These are phyloP conservation scores for Flaveria ramosissima DNA, from an alignment of 129 eudicot species.

Conservation along the genomic window DNA sequence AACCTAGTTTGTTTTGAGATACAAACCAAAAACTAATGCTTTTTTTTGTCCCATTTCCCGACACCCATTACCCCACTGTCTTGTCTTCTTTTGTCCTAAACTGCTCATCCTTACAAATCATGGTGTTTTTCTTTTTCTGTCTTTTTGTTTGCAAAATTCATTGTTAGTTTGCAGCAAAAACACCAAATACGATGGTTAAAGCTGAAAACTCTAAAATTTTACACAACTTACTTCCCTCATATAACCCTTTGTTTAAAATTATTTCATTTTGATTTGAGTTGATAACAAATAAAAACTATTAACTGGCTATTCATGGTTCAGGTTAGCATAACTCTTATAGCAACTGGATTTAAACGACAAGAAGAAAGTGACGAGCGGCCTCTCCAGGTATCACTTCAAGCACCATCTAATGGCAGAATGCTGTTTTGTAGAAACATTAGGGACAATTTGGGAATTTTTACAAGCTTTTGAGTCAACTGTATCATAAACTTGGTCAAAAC, in stretches of 20 bases:
- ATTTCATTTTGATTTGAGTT: neutral
- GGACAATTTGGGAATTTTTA: constrained; percentile 17
- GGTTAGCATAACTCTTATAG: constrained; percentile 93
- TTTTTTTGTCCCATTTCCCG: no score
- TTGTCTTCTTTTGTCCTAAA: no score
- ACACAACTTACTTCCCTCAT: no score
- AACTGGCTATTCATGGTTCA: constrained; percentile 16
- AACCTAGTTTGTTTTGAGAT: neutral
- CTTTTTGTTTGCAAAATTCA: no score
- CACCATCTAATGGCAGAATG: neutral
- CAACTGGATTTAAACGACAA: constrained; percentile 92
- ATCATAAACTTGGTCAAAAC: constrained; percentile 20
- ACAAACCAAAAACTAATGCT: no score
- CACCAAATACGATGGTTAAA: no score
- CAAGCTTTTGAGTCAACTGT: constrained; percentile 4
- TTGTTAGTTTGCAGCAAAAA: no score
- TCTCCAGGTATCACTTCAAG: constrained; percentile 55
- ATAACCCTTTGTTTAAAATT: neutral
- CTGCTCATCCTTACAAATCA: no score
- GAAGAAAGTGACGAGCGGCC: constrained; percentile 75
- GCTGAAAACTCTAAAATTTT: no score
- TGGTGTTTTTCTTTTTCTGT: no score
- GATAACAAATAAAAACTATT: neutral
- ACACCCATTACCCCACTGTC: no score
- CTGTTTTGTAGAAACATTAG: neutral